These are phyloP conservation scores for Fusarium verrucosum DNA, from an alignment of 2,329 filamentous ascomycete genomes.

Conservation along the genomic window DNA sequence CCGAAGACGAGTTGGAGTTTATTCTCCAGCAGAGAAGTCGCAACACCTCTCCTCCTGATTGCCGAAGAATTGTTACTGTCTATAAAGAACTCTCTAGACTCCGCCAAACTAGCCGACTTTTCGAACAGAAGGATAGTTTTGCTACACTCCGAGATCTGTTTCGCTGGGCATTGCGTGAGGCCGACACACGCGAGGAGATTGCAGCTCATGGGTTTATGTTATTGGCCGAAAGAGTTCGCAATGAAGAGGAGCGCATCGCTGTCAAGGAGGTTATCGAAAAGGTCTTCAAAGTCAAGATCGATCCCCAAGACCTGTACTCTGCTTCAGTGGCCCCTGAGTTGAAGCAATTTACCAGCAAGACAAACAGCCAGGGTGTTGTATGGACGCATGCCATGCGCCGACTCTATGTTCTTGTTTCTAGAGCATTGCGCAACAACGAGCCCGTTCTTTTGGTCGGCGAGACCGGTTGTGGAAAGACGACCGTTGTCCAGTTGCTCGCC, in stretches of 20 bases:
- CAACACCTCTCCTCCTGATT: constrained; percentile 89
- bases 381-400: constrained; percentile 97
- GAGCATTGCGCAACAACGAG: constrained; percentile 88
- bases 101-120: constrained; percentile 88
- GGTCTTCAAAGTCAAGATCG: constrained; percentile 86
- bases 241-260: constrained; percentile 82
- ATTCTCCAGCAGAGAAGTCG: constrained; percentile 90
- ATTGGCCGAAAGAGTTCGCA: constrained; percentile 91
- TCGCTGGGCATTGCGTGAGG: constrained; percentile 87
- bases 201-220: constrained; percentile 96
- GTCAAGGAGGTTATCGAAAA: constrained; percentile 90
- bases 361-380: constrained; percentile 74
- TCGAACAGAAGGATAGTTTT: constrained; percentile 97
- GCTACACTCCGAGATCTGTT: constrained; percentile 96
- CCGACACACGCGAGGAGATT: constrained; percentile 86
- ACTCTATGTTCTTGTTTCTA: constrained; percentile 86
- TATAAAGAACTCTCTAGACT: constrained; percentile 92
- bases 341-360: constrained; percentile 55
- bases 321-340: constrained; percentile 65
- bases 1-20: constrained; percentile 89
- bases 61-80: constrained; percentile 87
- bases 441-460: constrained; percentile 95
- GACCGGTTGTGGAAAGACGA: constrained; percentile 97
- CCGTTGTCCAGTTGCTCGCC: constrained; percentile 90
- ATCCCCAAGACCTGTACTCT: constrained; percentile 78